phyloP scores from a whole-genome alignment of 2,329 filamentous ascomycete species.

The Fusarium sp. region DNA sequence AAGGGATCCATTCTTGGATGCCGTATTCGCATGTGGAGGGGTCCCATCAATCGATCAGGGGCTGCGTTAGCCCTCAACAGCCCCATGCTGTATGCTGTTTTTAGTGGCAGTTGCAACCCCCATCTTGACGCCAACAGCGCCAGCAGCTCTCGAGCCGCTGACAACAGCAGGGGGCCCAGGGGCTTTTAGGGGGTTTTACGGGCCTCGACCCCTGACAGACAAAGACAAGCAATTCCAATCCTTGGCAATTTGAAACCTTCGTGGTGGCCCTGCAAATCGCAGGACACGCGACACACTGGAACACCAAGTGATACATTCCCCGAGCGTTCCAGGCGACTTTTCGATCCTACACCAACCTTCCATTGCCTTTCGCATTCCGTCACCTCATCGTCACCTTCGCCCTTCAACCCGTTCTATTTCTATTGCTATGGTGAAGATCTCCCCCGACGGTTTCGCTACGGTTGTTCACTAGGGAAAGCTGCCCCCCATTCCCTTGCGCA shows the following conservation, averaged over 20 bases:
- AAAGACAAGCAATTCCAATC: slow-evolving; percentile 42
- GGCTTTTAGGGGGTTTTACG: slow-evolving; percentile 20
- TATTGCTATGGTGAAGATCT: slow-evolving; percentile 33
- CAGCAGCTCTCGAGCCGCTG: slow-evolving; percentile 25
- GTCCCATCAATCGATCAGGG: slow-evolving; percentile 23
- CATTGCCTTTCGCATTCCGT: neutral
- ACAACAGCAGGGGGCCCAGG: slow-evolving; percentile 1
- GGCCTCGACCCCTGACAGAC: slow-evolving; percentile 33
- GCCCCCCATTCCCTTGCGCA: slow-evolving; percentile 6
- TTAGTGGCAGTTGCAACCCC: slow-evolving; percentile 40
- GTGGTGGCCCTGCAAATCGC: slow-evolving; percentile 13
- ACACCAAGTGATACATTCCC: slow-evolving; percentile 31
- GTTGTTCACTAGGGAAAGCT: slow-evolving; percentile 27
- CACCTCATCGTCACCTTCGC: neutral
- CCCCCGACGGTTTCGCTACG: slow-evolving; percentile 19
- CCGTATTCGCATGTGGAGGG: slow-evolving; percentile 16
- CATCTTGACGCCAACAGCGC: slow-evolving; percentile 34
- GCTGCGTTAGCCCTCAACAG: slow-evolving; percentile 12
- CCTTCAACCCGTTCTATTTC: neutral
- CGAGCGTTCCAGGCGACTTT: slow-evolving; percentile 31
- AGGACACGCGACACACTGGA: slow-evolving; percentile 33
- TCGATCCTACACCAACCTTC: slow-evolving; percentile 26
- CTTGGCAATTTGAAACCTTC: slow-evolving; percentile 37
- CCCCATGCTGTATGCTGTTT: slow-evolving; percentile 34
- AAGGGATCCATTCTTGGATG: neutral